Conservation (phyloP, 2,329 filamentous ascomycete species). For the Colletotrichum filicis region DNA sequence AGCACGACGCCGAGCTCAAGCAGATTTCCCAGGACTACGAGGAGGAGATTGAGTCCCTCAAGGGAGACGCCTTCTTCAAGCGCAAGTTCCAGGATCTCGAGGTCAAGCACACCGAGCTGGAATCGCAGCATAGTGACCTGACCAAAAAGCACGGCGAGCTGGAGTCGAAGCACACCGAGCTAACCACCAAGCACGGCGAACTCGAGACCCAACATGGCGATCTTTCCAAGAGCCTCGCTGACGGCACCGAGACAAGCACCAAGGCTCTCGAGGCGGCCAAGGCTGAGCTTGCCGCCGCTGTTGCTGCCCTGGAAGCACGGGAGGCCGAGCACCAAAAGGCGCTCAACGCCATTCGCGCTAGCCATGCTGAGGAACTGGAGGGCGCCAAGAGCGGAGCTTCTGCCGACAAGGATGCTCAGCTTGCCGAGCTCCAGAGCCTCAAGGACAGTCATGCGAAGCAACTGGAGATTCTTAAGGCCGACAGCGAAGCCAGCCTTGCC, state of each 20-base stretch:
- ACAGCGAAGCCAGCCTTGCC: conserved; percentile 52
- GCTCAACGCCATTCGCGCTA: conserved; percentile 65
- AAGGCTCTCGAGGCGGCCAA: conserved; percentile 55
- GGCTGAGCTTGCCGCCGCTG: conserved; percentile 55
- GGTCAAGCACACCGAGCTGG: conserved; percentile 55
- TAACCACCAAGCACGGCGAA: conserved; percentile 44
- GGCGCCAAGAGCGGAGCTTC: conserved; percentile 63
- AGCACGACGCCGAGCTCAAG: conserved; percentile 68
- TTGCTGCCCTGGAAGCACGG: conserved; percentile 60
- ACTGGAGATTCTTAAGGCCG: conserved; percentile 54
- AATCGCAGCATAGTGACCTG: background rate
- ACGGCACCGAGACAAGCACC: conserved; percentile 51
- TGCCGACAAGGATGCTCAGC: conserved; percentile 59
- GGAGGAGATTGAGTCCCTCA: conserved; percentile 72
- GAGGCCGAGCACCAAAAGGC: conserved; percentile 64
- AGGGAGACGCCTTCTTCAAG: conserved; percentile 72
- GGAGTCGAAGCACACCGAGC: conserved; percentile 45
- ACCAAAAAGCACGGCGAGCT: conserved; percentile 62
- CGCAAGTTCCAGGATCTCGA: conserved; percentile 72
- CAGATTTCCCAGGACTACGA: conserved; percentile 71
- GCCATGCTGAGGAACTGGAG: conserved; percentile 69
- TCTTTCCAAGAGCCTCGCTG: conserved; percentile 41
- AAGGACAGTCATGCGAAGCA: conserved; percentile 65
- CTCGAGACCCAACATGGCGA: conserved; percentile 49
- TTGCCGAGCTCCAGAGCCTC: conserved; percentile 63